Evolutionary conservation across 208 protist species (phyloP).

Genomic region (Trypanosoma brucei): DNA sequence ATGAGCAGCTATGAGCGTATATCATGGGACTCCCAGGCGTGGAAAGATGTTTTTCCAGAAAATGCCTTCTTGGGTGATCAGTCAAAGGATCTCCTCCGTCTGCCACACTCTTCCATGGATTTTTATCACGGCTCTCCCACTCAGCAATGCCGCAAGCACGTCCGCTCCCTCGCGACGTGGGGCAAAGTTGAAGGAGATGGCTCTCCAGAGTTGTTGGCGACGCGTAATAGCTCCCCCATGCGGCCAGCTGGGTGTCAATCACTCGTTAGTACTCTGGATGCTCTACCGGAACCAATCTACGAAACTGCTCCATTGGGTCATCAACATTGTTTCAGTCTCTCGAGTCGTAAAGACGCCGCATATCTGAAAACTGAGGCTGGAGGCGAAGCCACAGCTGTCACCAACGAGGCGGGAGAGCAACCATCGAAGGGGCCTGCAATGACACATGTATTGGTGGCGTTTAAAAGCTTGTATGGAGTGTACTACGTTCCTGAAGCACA

Average conservation of each 20-base stretch:
- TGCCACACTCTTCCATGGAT: slow-evolving; percentile 10
- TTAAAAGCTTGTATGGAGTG: slow-evolving; percentile 50
- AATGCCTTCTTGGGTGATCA: slow-evolving; percentile 1
- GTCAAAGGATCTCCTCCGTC: slow-evolving; percentile 14
- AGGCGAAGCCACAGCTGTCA: neutral
- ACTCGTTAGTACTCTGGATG: slow-evolving; percentile 13
- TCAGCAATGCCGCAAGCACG: slow-evolving; percentile 5
- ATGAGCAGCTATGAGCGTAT: slow-evolving; percentile 27
- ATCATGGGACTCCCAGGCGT: slow-evolving; percentile 26
- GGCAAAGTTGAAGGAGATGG: slow-evolving; percentile 20
- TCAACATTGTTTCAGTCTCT: slow-evolving; percentile 23
- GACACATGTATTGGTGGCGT: slow-evolving; percentile 57
- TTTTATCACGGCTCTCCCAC: neutral
- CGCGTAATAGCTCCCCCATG: neutral
- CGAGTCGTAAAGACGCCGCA: slow-evolving; percentile 14
- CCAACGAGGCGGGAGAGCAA: slow-evolving; percentile 1
- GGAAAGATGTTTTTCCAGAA: slow-evolving; percentile 19
- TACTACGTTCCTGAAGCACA: slow-evolving; percentile 48
- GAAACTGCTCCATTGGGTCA: slow-evolving; percentile 28
- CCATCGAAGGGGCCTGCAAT: slow-evolving; percentile 1
- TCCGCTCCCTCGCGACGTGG: slow-evolving; percentile 23
- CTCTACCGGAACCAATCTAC: slow-evolving; percentile 7
- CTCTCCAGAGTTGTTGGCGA: neutral
- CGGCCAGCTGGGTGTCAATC: neutral
- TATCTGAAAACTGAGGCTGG: neutral